These are phyloP conservation scores for Alloteropsis semialata DNA, from an alignment of 176 grass and related monocot genomes.

Conservation along the genomic window DNA sequence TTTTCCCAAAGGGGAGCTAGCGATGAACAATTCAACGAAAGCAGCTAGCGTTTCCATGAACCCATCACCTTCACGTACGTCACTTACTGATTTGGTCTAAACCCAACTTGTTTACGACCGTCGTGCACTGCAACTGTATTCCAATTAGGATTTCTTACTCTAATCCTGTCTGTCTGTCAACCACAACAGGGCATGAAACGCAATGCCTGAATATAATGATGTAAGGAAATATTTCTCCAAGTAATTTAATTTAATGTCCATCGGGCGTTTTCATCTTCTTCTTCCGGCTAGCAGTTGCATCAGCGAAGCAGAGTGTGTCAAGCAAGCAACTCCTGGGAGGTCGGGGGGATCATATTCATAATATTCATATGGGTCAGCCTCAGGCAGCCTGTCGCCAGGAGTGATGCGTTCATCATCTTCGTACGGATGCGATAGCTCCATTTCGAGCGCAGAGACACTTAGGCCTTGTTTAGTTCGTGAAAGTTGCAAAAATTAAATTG, in stretches of 20 bases:
- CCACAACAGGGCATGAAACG: too few relatives aligned
- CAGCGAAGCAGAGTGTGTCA: not conserved
- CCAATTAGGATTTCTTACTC: not conserved
- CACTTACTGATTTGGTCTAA: not conserved
- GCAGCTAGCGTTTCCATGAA: not conserved
- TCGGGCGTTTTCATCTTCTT: too few relatives aligned
- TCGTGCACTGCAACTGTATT: not conserved
- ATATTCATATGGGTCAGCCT: not conserved
- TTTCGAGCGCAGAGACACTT: too few relatives aligned
- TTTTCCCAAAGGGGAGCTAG: not conserved
- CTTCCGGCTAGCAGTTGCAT: not conserved
- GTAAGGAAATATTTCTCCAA: not conserved
- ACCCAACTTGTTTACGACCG: not conserved
- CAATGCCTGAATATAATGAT: not conserved
- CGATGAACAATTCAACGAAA: conserved; percentile 11
- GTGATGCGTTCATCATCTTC: too few relatives aligned
- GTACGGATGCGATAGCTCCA: too few relatives aligned
- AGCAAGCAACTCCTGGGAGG: not conserved
- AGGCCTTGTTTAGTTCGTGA: too few relatives aligned
- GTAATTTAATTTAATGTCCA: too few relatives aligned
- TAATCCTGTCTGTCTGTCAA: not conserved
- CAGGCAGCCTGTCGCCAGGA: too few relatives aligned
- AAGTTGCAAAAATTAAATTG: too few relatives aligned
- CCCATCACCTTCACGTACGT: not conserved
- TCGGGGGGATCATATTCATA: too few relatives aligned